phyloP scores from a whole-genome alignment of 768 basidiomycete species.

The Tylopilus vinaceipallidus region DNA sequence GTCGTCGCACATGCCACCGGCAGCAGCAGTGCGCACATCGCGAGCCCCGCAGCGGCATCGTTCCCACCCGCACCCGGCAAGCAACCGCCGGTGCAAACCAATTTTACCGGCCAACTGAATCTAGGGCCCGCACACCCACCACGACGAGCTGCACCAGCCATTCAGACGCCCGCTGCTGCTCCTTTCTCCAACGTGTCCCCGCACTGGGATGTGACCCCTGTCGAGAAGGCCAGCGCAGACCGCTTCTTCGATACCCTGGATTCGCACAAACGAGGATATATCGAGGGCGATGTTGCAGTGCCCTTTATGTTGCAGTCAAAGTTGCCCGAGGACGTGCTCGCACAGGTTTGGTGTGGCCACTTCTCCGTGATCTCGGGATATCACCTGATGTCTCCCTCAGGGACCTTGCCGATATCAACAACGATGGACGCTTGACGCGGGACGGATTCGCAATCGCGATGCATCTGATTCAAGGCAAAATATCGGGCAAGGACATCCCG shows the following conservation, averaged over 20 bases:
- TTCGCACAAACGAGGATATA: slow-evolving; percentile 65
- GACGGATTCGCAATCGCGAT: slow-evolving; percentile 96
- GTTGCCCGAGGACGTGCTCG: slow-evolving; percentile 78
- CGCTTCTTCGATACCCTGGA: slow-evolving; percentile 83
- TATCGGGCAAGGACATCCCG: slow-evolving; percentile 78
- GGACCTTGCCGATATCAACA: slow-evolving; percentile 91
- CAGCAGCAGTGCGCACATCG: slow-evolving; percentile 53
- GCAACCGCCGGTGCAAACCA: slow-evolving; percentile 61
- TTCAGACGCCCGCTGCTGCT: slow-evolving; percentile 24
- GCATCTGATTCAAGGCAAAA: slow-evolving; percentile 86
- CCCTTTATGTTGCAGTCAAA: slow-evolving; percentile 94
- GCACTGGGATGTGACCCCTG: slow-evolving; percentile 79
- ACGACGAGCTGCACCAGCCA: slow-evolving; percentile 17
- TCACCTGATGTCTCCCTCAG: slow-evolving; percentile 38
- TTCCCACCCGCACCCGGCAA: slow-evolving; percentile 43
- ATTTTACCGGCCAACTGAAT: slow-evolving; percentile 43
- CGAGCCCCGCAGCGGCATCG: slow-evolving; percentile 51
- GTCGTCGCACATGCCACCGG: slow-evolving; percentile 57
- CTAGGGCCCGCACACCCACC: slow-evolving; percentile 23
- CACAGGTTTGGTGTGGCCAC: slow-evolving; percentile 80
- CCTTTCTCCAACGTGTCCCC: slow-evolving; percentile 29
- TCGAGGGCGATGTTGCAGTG: slow-evolving; percentile 93
- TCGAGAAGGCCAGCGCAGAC: slow-evolving; percentile 79
- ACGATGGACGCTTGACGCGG: slow-evolving; percentile 80
- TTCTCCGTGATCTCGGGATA: background rate